Conservation (phyloP, 2,329 filamentous ascomycete species). For the Neobulgaria alba region DNA sequence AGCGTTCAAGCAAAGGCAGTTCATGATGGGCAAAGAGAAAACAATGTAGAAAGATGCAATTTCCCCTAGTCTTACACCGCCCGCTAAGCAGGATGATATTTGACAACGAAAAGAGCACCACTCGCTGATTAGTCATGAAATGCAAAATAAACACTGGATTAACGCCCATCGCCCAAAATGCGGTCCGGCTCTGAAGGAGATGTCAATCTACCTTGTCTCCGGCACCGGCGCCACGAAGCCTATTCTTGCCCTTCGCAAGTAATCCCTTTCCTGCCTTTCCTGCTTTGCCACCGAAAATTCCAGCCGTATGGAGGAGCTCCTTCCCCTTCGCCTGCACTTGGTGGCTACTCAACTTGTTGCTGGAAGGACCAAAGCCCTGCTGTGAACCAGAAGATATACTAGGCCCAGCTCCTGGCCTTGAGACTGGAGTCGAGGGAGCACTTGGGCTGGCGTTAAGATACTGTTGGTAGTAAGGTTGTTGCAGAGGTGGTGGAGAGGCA, state of each 20-base stretch:
- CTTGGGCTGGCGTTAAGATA: constrained; percentile 41
- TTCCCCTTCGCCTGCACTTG: constrained; percentile 63
- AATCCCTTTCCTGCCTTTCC: constrained; percentile 82
- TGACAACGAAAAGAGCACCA: constrained; percentile 17
- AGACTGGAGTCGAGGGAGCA: constrained; percentile 10
- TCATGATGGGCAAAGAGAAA: constrained; percentile 21
- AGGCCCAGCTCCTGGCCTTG: constrained; percentile 6
- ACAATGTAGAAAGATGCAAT: constrained; percentile 23
- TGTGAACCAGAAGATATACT: constrained; percentile 17
- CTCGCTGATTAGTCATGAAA: constrained; percentile 21
- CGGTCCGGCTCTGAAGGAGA: constrained; percentile 28
- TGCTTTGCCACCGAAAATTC: constrained; percentile 58
- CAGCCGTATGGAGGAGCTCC: constrained; percentile 77
- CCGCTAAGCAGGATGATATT: constrained; percentile 25
- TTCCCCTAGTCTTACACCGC: constrained; percentile 28
- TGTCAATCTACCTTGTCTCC: constrained; percentile 82
- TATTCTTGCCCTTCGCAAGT: constrained; percentile 83
- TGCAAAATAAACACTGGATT: constrained; percentile 14
- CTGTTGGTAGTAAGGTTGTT: constrained; percentile 48
- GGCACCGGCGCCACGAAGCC: constrained; percentile 51
- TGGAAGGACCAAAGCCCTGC: constrained; percentile 20
- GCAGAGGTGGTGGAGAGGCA: constrained; percentile 12
- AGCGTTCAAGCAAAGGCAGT: constrained; percentile 23
- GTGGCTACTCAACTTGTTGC: constrained; percentile 25
- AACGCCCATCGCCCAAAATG: constrained; percentile 26